These are phyloP conservation scores for Cadophora malorum DNA, from an alignment of 2,329 filamentous ascomycete species.

Conservation along the genomic window DNA sequence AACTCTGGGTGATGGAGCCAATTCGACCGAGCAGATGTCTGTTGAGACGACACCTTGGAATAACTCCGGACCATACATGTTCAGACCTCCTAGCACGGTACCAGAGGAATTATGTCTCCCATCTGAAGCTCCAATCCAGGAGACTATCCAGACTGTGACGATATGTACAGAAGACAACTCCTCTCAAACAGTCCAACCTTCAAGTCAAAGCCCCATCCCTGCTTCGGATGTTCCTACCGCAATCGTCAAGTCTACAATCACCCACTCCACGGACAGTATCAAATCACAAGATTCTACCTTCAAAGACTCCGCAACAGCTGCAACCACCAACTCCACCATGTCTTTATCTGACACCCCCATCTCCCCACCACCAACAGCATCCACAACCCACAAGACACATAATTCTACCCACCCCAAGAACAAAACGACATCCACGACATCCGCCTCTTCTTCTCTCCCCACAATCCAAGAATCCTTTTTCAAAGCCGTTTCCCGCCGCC, in stretches of 20 bases:
- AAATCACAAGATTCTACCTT: conserved; percentile 2
- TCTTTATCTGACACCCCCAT: conserved; percentile 23
- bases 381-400: conserved; percentile 31
- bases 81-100: conserved; percentile 5
- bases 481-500: conserved; percentile 91
- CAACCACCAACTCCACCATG: conserved; percentile 24
- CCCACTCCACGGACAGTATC: conserved; percentile 5
- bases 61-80: conserved; percentile 26
- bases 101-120: conserved; percentile 29
- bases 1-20: not conserved
- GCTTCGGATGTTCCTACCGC: not conserved
- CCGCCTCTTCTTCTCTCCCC: conserved; percentile 64
- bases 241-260: not conserved
- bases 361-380: conserved; percentile 26
- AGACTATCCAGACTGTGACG: not conserved
- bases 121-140: conserved; percentile 27
- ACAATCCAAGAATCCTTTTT: conserved; percentile 98
- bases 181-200: not conserved
- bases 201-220: conserved; percentile 1
- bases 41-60: conserved; percentile 23
- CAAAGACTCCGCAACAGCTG: conserved; percentile 14
- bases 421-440: conserved; percentile 48
- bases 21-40: not conserved
- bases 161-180: not conserved
- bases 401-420: conserved; percentile 34